Evolutionary conservation across 1,284 basidiomycete species (phyloP), one percentile per base, ranked within the genome.

Genomic region (Leucoagaricus sp.): DNA sequence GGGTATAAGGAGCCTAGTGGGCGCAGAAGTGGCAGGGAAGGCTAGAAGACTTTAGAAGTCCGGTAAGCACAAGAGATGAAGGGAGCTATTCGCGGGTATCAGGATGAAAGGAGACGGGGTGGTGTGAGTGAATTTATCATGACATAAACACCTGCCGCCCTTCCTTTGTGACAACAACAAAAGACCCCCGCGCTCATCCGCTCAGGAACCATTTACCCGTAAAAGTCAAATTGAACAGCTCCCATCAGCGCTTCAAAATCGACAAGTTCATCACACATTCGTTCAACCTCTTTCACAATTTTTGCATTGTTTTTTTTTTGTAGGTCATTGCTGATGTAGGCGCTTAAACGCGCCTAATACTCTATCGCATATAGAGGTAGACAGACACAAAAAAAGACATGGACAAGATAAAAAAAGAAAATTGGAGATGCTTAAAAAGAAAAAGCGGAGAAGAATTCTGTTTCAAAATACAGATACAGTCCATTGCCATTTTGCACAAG

Each of bases 381-480:
- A 38, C 13, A 38, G 36, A n/a, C 6, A 38, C 12, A 38, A n/a
- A n/a, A 38, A 38, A 17, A 38, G 19, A n/a, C 26, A 55, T 19
- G 17, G 12, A 48, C 21, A 13, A 33, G 26, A 17, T 6, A 34
- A 12, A 48, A 33, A 48, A 54, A 31, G n/a, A 23, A 38, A 38
- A 5, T 8, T 10, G 36, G 36, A 38, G 36, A 38, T 38, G 17
- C 17, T 38, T n/a, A 38, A 38, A 4, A n/a, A 38, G 13, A 33
- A 7, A 7, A 13, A 33, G 31, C 4, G 36, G 8, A n/a, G n/a
- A n/a, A n/a, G n/a, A n/a, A 42, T 29, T 49, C 47, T 44, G 40
- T 55, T 49, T 49, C 40, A 50, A 50, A 54, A 50, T 56, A 56
- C 54, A 45, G 48, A 40, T 56, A 56, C 48, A 50, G 54, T 56